phyloP scores from a whole-genome alignment of 2,329 filamentous ascomycete genomes.

The Fusarium temperatum region DNA sequence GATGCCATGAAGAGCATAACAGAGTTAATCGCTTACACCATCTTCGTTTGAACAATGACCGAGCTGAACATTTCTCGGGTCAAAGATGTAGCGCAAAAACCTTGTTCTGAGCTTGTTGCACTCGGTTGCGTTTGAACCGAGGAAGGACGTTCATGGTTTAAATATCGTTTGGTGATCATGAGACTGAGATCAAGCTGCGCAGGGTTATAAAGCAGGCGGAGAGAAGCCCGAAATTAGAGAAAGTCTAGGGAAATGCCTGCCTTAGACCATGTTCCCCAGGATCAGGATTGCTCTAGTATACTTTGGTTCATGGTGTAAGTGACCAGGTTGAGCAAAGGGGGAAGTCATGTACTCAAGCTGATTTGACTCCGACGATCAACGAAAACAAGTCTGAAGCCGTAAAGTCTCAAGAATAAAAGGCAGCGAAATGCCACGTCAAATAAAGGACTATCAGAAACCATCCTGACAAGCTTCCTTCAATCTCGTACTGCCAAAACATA shows the following conservation, averaged over 20 bases:
- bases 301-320: not conserved
- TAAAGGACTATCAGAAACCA: not conserved
- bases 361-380: not conserved
- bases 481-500: too few species aligned
- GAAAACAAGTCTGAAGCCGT: not conserved
- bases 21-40: not conserved
- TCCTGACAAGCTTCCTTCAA: not conserved
- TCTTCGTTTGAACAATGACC: not conserved
- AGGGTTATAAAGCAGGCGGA: not conserved
- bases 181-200: not conserved
- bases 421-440: not conserved
- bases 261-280: too few species aligned
- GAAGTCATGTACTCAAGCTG: not conserved
- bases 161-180: not conserved
- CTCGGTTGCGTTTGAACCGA: not conserved
- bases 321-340: not conserved
- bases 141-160: rapidly evolving
- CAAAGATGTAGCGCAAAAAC: not conserved
- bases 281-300: not conserved
- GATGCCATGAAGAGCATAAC: not conserved
- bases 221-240: not conserved
- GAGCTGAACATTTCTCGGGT: not conserved
- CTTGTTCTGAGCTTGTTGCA: not conserved
- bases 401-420: not conserved
- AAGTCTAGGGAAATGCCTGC: not conserved